A percentile compares a stretch with the other conserved stretches of the same genome.
Evolutionary conservation across 2,329 filamentous ascomycete genomes (phyloP).

Genomic region (Pseudopithomyces maydicus): DNA sequence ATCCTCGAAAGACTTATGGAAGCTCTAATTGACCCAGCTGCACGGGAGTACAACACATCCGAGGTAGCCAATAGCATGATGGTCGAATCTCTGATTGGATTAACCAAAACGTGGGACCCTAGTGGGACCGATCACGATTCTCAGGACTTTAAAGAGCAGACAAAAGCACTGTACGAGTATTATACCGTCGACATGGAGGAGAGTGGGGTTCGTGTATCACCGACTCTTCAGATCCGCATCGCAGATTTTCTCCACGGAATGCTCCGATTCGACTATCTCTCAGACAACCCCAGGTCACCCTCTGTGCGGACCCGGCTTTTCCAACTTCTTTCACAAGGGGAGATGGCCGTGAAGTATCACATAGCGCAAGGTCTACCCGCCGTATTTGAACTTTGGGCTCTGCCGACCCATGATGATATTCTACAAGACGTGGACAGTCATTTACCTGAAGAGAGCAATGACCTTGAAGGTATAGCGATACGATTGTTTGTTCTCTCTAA

Average conservation of each 20-base stretch:
- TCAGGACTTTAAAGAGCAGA: slow-evolving; percentile 62
- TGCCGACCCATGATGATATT: slow-evolving; percentile 81
- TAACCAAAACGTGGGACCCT: slow-evolving; percentile 31
- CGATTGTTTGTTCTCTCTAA: slow-evolving; percentile 77
- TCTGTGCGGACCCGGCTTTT: slow-evolving; percentile 75
- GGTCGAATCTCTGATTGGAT: slow-evolving; percentile 38
- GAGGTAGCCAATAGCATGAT: slow-evolving; percentile 45
- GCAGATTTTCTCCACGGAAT: slow-evolving; percentile 72
- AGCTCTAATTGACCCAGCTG: slow-evolving; percentile 38
- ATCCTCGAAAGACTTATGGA: slow-evolving; percentile 38
- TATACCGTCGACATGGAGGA: slow-evolving; percentile 71
- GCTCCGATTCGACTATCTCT: slow-evolving; percentile 70
- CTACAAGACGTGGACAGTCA: slow-evolving; percentile 82
- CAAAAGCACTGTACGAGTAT: slow-evolving; percentile 78
- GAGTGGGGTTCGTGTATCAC: slow-evolving; percentile 69
- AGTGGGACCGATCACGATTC: slow-evolving; percentile 29
- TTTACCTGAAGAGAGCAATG: slow-evolving; percentile 74
- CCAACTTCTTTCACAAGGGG: slow-evolving; percentile 68
- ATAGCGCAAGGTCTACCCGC: slow-evolving; percentile 71
- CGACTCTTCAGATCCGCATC: slow-evolving; percentile 69
- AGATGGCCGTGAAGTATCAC: slow-evolving; percentile 75
- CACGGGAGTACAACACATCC: slow-evolving; percentile 43
- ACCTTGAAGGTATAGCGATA: slow-evolving; percentile 82
- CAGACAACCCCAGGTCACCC: slow-evolving; percentile 61
- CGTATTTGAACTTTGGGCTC: slow-evolving; percentile 81